Percentiles rank a stretch among this genome's conserved stretches.
Conservation (phyloP, 805 yeast species). For the Kodamaea jinghongensis region DNA sequence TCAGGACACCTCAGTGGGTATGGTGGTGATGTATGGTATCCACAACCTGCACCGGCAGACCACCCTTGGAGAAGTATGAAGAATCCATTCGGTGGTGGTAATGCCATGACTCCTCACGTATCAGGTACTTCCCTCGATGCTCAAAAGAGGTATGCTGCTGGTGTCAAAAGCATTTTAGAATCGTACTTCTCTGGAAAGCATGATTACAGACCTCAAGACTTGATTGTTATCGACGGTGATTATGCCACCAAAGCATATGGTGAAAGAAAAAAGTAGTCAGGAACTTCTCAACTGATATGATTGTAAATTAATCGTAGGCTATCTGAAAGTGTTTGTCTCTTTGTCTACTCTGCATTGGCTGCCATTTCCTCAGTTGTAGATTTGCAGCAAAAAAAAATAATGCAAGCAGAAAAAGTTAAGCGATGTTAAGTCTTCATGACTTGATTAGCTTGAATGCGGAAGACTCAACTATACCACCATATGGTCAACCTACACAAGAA, state of each 20-base stretch:
- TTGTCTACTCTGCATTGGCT: not conserved
- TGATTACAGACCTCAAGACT: constrained; percentile 74
- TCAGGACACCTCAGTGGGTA: constrained; percentile 72
- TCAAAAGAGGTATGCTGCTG: constrained; percentile 68
- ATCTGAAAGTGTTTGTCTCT: no score
- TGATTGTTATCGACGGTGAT: constrained; percentile 67
- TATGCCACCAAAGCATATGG: constrained; percentile 78
- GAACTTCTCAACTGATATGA: no score
- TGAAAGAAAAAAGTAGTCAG: constrained; percentile 22
- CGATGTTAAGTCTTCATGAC: no score
- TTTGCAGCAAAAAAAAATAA: no score
- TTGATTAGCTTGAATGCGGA: no score
- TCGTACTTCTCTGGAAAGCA: constrained; percentile 58
- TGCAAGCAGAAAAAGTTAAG: no score
- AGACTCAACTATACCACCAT: not conserved
- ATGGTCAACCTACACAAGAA: constrained; percentile 1
- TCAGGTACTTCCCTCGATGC: constrained; percentile 82
- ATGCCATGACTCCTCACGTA: constrained; percentile 83
- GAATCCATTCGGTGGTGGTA: constrained; percentile 69
- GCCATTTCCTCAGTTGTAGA: no score
- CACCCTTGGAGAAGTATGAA: constrained; percentile 76
- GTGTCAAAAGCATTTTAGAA: constrained; percentile 62
- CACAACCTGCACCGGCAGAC: constrained; percentile 77
- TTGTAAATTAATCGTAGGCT: no score
- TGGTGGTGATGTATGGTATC: constrained; percentile 85